Percentiles rank a stretch among this genome's conserved stretches.
Evolutionary conservation across 495 filamentous ascomycete species (phyloP).

Genomic region (Glonium stellatum): DNA sequence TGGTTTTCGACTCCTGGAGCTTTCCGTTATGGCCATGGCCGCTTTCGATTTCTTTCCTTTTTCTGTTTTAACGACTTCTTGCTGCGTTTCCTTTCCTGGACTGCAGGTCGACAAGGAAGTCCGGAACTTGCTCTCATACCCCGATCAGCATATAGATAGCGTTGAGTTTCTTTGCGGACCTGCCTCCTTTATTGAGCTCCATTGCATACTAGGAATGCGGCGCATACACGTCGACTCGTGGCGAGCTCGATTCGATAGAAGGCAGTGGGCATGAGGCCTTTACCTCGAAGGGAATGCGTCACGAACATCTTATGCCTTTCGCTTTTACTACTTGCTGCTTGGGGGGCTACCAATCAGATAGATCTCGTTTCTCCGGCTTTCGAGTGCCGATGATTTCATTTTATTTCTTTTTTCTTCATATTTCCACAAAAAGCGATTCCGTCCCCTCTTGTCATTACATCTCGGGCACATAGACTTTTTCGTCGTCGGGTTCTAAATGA

Average conservation of each 20-base stretch:
- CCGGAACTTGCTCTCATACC: slow-evolving; percentile 46
- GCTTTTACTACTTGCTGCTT: slow-evolving; percentile 26
- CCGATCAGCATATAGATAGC: slow-evolving; percentile 70
- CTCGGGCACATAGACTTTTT: slow-evolving; percentile 19
- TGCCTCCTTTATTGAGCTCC: slow-evolving; percentile 37
- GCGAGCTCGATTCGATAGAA: slow-evolving; percentile 27
- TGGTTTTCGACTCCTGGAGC: slow-evolving; percentile 19
- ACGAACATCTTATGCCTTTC: slow-evolving; percentile 24
- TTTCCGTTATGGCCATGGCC: not conserved
- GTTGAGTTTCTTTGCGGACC: slow-evolving; percentile 54
- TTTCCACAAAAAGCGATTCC: slow-evolving; percentile 26
- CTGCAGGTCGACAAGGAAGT: slow-evolving; percentile 35
- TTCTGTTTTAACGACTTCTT: slow-evolving; percentile 16
- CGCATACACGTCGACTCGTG: slow-evolving; percentile 23
- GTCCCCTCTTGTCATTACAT: slow-evolving; percentile 22
- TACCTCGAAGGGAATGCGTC: slow-evolving; percentile 18
- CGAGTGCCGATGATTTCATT: slow-evolving; percentile 25
- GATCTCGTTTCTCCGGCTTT: slow-evolving; percentile 32
- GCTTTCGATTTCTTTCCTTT: slow-evolving; percentile 11
- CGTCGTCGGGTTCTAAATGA: slow-evolving; percentile 19
- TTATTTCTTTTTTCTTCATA: slow-evolving; percentile 16
- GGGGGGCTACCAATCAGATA: slow-evolving; percentile 23
- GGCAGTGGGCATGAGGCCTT: slow-evolving; percentile 26
- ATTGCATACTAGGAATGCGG: slow-evolving; percentile 45
- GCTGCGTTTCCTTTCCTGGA: slow-evolving; percentile 31